Evolutionary conservation across 306 rosid species (phyloP), one percentile per base, ranked within the genome.

Genomic region (Castanea crenata): DNA sequence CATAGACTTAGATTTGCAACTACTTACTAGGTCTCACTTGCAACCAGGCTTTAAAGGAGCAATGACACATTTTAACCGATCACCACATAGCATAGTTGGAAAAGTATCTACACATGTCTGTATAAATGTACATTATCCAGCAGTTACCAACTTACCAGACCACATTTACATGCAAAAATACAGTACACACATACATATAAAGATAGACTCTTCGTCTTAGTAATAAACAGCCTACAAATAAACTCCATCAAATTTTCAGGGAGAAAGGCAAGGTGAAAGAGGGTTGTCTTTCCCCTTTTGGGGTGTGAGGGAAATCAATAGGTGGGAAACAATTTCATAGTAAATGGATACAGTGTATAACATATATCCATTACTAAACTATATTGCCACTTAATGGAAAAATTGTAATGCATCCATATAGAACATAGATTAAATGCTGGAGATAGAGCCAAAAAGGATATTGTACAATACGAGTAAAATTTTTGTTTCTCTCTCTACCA

Each of bases 391-490:
- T 75, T 20, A 75, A 61, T 73, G 78, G 83, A 88, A 85, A 87
- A 88, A 77, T 85, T 71, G 86, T 72, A 59, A 82, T 41, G 73
- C 68, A 85, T 83, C 91, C 89, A 80, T 75, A 58, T 75, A 58
- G 57, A 61, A 86, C 44, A 12, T 27, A 58, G 83, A 77, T 67
- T 81, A 65, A 76, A 82, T 77, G 80, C 89, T 80, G 56, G 78
- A 62, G 75, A 81, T 76, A 78, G 15, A 27, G 74, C 87, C 82
- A 71, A 83, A 85, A 84, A 77, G 74, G 76, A 85, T 83, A 87
- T 91, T 75, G 77, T 89, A 91, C 91, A 90, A 76, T 86, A 85
- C 67, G 88, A 88, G 89, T 84, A 83, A 67, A 82, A 90, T 86
- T 88, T 82, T 88, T 69, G 81, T 85, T 73, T 80, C 49, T 74